Evolutionary conservation across 164 flowering plant species (phyloP).

Genomic region (Cinnamomum micranthum): DNA sequence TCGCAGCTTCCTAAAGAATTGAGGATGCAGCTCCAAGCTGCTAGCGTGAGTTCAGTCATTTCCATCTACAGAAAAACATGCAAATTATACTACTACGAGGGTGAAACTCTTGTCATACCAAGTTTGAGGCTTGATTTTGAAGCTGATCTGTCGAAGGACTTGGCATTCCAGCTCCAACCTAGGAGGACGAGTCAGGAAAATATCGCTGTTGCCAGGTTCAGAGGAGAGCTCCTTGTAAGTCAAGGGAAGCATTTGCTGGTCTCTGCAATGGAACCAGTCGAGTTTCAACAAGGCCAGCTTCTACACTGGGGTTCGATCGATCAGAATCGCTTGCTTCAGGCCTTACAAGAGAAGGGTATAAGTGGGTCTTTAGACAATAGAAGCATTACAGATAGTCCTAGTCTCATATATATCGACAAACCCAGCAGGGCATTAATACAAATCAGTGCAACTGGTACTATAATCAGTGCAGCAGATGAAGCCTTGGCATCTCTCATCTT

Average conservation of each 20-base stretch:
- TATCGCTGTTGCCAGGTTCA: slow-evolving; percentile 42
- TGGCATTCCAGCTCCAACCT: slow-evolving; percentile 37
- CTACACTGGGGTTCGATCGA: slow-evolving; percentile 51
- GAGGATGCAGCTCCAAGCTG: slow-evolving; percentile 13
- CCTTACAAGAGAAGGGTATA: slow-evolving; percentile 44
- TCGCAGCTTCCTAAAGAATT: slow-evolving; percentile 66
- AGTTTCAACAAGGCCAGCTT: slow-evolving; percentile 17
- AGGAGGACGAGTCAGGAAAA: slow-evolving; percentile 32
- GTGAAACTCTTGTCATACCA: slow-evolving; percentile 47
- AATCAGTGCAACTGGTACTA: slow-evolving; percentile 29
- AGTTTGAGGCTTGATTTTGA: slow-evolving; percentile 30
- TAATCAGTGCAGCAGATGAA: slow-evolving; percentile 44
- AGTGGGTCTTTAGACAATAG: slow-evolving; percentile 25
- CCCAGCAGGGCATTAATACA: slow-evolving; percentile 51
- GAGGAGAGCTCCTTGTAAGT: slow-evolving; percentile 44
- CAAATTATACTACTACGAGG: slow-evolving; percentile 39
- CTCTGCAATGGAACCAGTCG: slow-evolving; percentile 14
- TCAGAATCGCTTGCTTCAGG: slow-evolving; percentile 27
- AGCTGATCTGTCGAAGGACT: slow-evolving; percentile 41
- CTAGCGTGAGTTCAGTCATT: slow-evolving; percentile 15
- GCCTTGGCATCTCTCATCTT: slow-evolving; percentile 36
- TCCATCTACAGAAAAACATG: too few species aligned
- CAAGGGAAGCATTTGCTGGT: slow-evolving; percentile 38
- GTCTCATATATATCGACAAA: slow-evolving; percentile 22
- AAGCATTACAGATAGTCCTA: slow-evolving; percentile 5